Conservation (phyloP, 2,329 filamentous ascomycete genomes). For the Leptosphaerulina australis region DNA sequence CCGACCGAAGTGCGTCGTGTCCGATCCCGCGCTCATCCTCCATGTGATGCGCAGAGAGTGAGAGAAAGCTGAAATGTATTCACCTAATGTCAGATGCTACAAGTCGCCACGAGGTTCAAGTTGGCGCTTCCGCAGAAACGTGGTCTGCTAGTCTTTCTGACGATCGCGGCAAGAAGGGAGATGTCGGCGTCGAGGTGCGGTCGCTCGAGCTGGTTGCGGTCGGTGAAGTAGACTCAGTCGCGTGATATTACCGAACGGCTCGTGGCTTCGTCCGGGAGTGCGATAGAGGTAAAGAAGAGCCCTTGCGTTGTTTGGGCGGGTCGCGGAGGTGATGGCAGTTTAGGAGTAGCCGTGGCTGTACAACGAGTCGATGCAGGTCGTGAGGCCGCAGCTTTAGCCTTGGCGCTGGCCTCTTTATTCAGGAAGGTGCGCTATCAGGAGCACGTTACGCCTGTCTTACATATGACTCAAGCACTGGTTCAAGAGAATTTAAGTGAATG, state of each 20-base stretch:
- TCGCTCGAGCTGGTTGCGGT: slow-evolving; percentile 23
- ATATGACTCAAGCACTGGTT: neutral
- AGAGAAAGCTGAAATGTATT: slow-evolving; percentile 38
- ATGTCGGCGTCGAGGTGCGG: slow-evolving; percentile 34
- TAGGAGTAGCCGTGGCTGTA: slow-evolving; percentile 26
- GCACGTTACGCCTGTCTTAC: slow-evolving; percentile 1
- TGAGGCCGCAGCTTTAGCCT: slow-evolving; percentile 27
- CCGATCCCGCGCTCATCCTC: slow-evolving; percentile 27
- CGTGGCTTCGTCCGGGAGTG: slow-evolving; percentile 33
- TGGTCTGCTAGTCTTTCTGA: slow-evolving; percentile 37
- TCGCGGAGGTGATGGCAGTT: slow-evolving; percentile 38
- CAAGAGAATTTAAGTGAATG: neutral
- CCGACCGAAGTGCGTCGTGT: slow-evolving; percentile 28
- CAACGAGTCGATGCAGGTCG: slow-evolving; percentile 23
- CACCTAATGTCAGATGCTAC: slow-evolving; percentile 50
- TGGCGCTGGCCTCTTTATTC: slow-evolving; percentile 24
- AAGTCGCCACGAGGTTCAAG: slow-evolving; percentile 47
- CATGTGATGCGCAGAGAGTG: slow-evolving; percentile 30
- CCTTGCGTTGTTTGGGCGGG: slow-evolving; percentile 38
- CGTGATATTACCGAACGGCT: slow-evolving; percentile 33
- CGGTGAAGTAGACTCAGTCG: slow-evolving; percentile 24
- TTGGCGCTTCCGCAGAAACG: slow-evolving; percentile 51
- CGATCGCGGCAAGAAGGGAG: slow-evolving; percentile 44
- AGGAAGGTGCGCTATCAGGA: neutral
- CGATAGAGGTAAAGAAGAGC: slow-evolving; percentile 31